Evolutionary conservation across 768 basidiomycete species (phyloP).

Genomic region (Lactarius sp.): DNA sequence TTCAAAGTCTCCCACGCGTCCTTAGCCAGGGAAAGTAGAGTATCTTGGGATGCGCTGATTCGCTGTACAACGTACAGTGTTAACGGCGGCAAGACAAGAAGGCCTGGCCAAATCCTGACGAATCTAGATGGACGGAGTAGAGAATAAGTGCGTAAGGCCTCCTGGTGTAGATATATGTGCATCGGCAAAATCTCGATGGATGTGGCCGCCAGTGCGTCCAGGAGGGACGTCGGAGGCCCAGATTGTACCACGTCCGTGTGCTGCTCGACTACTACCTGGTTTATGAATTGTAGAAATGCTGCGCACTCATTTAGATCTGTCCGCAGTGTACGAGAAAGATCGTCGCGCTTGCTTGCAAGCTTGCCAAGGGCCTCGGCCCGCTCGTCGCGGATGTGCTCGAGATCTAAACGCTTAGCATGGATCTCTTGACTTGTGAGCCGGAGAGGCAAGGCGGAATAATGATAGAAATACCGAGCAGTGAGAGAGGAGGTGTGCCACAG

Average conservation of each 20-base stretch:
- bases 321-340: constrained; percentile 36
- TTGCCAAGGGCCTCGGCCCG: constrained; percentile 63
- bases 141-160: constrained; percentile 29
- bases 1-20: constrained; percentile 62
- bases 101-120: constrained; percentile 74
- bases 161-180: constrained; percentile 22
- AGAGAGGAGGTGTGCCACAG: constrained; percentile 17
- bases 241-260: constrained; percentile 15
- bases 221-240: constrained; percentile 1
- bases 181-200: constrained; percentile 21
- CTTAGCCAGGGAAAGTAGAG: constrained; percentile 48
- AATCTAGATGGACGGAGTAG: constrained; percentile 66
- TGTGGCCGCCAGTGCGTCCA: constrained; percentile 4
- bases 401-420: constrained; percentile 47
- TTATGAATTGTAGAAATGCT: constrained; percentile 14
- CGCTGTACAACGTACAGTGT: constrained; percentile 45
- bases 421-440: constrained; percentile 66
- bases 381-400: constrained; percentile 62
- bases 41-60: constrained; percentile 55
- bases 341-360: constrained; percentile 50
- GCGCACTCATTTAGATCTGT: constrained; percentile 18
- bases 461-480: constrained; percentile 25
- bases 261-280: constrained; percentile 12
- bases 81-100: constrained; percentile 72
- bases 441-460: constrained; percentile 47